Evolutionary conservation across 495 filamentous ascomycete species (phyloP).

Genomic region (Podospora pseudopauciseta): DNA sequence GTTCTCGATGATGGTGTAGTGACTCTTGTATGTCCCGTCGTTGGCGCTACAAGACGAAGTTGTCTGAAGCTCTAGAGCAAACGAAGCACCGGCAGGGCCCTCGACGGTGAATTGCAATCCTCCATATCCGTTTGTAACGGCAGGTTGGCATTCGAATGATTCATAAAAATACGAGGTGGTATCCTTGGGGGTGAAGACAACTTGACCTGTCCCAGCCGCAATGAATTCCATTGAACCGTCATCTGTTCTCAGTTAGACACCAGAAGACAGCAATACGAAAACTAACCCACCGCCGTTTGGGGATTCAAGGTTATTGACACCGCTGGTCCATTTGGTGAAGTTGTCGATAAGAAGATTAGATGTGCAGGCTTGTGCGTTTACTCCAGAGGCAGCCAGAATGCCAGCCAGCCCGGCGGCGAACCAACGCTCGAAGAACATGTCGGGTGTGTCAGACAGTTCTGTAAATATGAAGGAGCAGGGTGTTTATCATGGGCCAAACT

Average conservation of each 20-base stretch:
- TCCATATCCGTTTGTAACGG: constrained; percentile 45
- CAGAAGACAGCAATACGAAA: not conserved
- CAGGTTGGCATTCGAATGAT: constrained; percentile 49
- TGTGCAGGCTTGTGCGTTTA: constrained; percentile 42
- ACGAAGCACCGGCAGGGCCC: constrained; percentile 47
- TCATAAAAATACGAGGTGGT: constrained; percentile 56
- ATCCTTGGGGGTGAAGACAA: constrained; percentile 51
- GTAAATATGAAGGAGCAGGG: not conserved
- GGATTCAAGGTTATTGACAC: constrained; percentile 48
- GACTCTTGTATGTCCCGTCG: constrained; percentile 43
- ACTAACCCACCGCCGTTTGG: constrained; percentile 42
- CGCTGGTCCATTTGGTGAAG: constrained; percentile 50
- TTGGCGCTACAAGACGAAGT: constrained; percentile 36
- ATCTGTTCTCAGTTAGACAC: constrained; percentile 37
- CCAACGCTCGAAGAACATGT: constrained; percentile 26
- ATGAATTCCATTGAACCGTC: constrained; percentile 54
- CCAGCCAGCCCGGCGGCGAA: constrained; percentile 28
- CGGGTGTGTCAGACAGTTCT: constrained; percentile 10
- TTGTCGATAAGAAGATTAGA: constrained; percentile 54
- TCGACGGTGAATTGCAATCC: constrained; percentile 54
- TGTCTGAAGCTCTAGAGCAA: constrained; percentile 55
- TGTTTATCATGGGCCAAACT: not conserved
- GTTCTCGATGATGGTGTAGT: constrained; percentile 42
- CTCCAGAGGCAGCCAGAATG: constrained; percentile 24
- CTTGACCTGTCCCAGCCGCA: constrained; percentile 41